These are phyloP conservation scores for Trichocladium uniseriatum DNA, from an alignment of 495 filamentous ascomycete genomes.

Conservation along the genomic window DNA sequence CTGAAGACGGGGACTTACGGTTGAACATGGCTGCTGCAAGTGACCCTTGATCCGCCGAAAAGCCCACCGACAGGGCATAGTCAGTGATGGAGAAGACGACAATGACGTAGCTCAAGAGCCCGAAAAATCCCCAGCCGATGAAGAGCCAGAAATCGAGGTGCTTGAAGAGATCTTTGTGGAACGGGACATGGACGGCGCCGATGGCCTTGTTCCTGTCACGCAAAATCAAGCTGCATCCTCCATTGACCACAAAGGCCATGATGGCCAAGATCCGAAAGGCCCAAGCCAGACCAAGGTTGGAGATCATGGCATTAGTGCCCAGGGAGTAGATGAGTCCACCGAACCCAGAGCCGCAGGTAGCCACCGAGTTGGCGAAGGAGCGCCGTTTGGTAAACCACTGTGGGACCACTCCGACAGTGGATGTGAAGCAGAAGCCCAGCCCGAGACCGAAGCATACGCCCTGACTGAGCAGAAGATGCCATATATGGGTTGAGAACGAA, in stretches of 20 bases:
- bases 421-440: constrained; percentile 68
- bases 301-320: constrained; percentile 52
- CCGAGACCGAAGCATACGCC: constrained; percentile 68
- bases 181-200: constrained; percentile 51
- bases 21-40: constrained; percentile 66
- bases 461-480: constrained; percentile 69
- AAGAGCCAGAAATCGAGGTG: constrained; percentile 55
- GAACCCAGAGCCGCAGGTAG: constrained; percentile 63
- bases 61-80: constrained; percentile 55
- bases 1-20: constrained; percentile 34
- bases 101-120: constrained; percentile 63
- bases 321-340: constrained; percentile 57
- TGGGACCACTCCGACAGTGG: constrained; percentile 58
- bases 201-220: constrained; percentile 60
- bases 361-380: constrained; percentile 64
- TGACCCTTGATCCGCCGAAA: constrained; percentile 56
- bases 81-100: constrained; percentile 64
- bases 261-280: constrained; percentile 62
- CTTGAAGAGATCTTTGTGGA: constrained; percentile 53
- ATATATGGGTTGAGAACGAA: constrained; percentile 58
- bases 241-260: constrained; percentile 48
- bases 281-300: constrained; percentile 51
- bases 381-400: constrained; percentile 71
- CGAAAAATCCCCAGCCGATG: constrained; percentile 59
- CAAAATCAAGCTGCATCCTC: constrained; percentile 48